Percentiles rank a stretch among this genome's conserved stretches.
phyloP scores from a whole-genome alignment of 2,329 filamentous ascomycete genomes.

The Sclerotiophoma versabilis region DNA sequence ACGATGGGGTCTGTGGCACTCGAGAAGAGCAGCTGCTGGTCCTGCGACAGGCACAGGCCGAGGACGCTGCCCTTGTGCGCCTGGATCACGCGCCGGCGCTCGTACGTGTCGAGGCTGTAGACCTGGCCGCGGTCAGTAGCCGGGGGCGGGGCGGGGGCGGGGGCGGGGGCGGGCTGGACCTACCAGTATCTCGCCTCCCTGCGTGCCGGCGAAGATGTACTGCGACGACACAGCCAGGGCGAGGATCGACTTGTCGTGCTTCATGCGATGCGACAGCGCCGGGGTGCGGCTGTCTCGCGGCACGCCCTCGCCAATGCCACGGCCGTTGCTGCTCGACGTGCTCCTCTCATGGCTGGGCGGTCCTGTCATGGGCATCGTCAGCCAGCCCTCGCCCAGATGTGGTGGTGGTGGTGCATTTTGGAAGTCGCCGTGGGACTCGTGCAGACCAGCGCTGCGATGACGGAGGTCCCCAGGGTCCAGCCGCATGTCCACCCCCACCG shows the following conservation, averaged over 20 bases:
- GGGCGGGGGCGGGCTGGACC: too few species aligned
- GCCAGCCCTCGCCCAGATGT: conserved; percentile 19
- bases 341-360: conserved; percentile 34
- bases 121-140: conserved; percentile 50
- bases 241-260: conserved; percentile 80
- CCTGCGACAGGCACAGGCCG: conserved; percentile 78
- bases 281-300: conserved; percentile 51
- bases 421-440: conserved; percentile 5
- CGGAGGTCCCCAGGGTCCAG: conserved; percentile 29
- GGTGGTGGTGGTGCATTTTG: conserved; percentile 25
- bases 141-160: too few species aligned
- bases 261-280: conserved; percentile 75
- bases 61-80: conserved; percentile 93
- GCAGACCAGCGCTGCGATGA: conserved; percentile 28
- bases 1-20: conserved; percentile 92
- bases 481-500: conserved; percentile 12
- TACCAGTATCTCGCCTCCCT: conserved; percentile 86
- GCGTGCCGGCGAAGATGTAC: conserved; percentile 89
- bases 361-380: conserved; percentile 40
- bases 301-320: conserved; percentile 1
- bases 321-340: conserved; percentile 18
- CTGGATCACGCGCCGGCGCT: conserved; percentile 78
- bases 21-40: conserved; percentile 82
- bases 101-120: conserved; percentile 89
- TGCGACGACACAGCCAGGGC: conserved; percentile 81